These are phyloP conservation scores for Cladorrhinum sp. DNA, from an alignment of 2,329 filamentous ascomycete species.

Conservation along the genomic window DNA sequence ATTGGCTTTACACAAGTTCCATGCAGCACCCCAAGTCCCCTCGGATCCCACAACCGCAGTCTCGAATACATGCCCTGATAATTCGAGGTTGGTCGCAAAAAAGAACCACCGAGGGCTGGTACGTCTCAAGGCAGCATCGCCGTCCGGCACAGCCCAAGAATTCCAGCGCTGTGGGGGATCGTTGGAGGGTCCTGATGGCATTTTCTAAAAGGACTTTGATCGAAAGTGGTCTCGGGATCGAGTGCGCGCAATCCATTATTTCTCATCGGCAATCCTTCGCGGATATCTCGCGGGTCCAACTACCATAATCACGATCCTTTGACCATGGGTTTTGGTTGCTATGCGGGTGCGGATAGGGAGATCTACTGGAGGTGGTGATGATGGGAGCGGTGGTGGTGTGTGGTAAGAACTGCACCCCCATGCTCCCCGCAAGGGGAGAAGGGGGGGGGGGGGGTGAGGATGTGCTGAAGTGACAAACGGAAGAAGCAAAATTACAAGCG, in stretches of 20 bases:
- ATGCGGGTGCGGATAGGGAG: too few species aligned
- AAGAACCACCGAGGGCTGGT: not conserved
- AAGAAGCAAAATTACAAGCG: too few species aligned
- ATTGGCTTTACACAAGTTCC: slow-evolving; percentile 25
- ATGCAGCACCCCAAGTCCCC: slow-evolving; percentile 14
- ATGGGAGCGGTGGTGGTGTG: too few species aligned
- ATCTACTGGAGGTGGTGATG: too few species aligned
- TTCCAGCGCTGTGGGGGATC: not conserved
- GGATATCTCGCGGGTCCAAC: not conserved
- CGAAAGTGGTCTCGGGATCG: not conserved
- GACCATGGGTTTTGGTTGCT: not conserved
- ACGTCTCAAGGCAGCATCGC: slow-evolving; percentile 6
- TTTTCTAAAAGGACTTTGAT: not conserved
- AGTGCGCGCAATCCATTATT: not conserved
- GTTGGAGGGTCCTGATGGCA: too few species aligned
- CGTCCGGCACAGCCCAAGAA: not conserved
- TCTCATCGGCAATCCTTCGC: not conserved
- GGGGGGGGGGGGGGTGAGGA: not conserved
- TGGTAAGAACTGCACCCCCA: not conserved
- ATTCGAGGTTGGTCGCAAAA: not conserved
- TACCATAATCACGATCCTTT: not conserved
- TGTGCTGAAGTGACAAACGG: not conserved
- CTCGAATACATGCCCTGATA: not conserved
- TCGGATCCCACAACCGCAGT: not conserved
- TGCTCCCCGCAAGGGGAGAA: not conserved